Evolutionary conservation across 192 early-diverging fungal species (phyloP).

Genomic region (Coemansia sp.): DNA sequence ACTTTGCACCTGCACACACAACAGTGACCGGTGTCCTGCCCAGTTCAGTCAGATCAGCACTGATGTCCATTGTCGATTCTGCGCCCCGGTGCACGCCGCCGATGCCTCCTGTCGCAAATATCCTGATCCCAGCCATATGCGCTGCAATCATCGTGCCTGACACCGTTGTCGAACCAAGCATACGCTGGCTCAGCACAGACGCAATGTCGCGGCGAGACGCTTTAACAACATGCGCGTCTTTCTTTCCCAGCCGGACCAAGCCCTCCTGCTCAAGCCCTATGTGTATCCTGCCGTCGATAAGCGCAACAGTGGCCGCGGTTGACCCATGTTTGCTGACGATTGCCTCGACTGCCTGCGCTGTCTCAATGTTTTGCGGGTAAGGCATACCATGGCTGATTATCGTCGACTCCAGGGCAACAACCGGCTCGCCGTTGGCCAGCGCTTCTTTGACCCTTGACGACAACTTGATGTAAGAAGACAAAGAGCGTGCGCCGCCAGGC

Average conservation of each 20-base stretch:
- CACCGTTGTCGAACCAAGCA: slow-evolving; percentile 89
- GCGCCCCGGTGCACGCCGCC: slow-evolving; percentile 92
- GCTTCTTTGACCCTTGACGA: slow-evolving; percentile 54
- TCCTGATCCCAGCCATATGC: slow-evolving; percentile 75
- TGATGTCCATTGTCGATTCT: slow-evolving; percentile 78
- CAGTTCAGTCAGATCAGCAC: slow-evolving; percentile 91
- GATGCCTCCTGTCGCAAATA: slow-evolving; percentile 98
- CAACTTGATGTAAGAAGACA: slow-evolving; percentile 1
- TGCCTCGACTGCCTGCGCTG: slow-evolving; percentile 77
- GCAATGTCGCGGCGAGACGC: slow-evolving; percentile 85
- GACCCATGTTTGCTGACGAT: slow-evolving; percentile 72
- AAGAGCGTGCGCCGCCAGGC: background rate
- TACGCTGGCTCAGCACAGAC: slow-evolving; percentile 65
- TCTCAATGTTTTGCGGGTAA: slow-evolving; percentile 87
- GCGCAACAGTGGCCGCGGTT: slow-evolving; percentile 86
- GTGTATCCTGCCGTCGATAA: slow-evolving; percentile 81
- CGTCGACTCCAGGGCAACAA: slow-evolving; percentile 92
- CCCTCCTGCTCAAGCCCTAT: slow-evolving; percentile 72
- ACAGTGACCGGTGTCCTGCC: slow-evolving; percentile 90
- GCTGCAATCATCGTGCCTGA: slow-evolving; percentile 90
- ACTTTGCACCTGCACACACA: slow-evolving; percentile 94
- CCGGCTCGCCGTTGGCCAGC: slow-evolving; percentile 61
- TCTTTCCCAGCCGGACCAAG: slow-evolving; percentile 63
- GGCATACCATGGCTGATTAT: slow-evolving; percentile 98
- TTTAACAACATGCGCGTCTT: slow-evolving; percentile 60